These are phyloP conservation scores for Claviceps fusiformis DNA, from an alignment of 2,329 filamentous ascomycete genomes.

Conservation along the genomic window DNA sequence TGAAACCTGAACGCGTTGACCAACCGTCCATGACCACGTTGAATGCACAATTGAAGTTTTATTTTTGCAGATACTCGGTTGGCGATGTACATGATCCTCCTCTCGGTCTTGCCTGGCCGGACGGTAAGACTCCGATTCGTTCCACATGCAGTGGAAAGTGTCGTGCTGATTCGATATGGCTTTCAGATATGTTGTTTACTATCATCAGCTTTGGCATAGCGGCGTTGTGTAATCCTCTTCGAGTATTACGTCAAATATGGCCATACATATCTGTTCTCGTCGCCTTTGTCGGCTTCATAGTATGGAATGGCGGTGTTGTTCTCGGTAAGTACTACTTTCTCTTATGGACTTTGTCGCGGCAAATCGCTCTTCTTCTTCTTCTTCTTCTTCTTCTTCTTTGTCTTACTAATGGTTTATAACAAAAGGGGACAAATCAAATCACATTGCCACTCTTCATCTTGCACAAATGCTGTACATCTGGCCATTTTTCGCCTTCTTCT, in stretches of 20 bases:
- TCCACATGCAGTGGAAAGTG: neutral
- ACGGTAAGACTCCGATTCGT: conserved; percentile 27
- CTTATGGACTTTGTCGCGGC: too few species aligned
- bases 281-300: conserved; percentile 61
- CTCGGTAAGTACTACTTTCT: conserved; percentile 47
- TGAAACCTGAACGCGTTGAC: conserved; percentile 20
- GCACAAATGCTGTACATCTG: conserved; percentile 93
- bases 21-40: conserved; percentile 20
- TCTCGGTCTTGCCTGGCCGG: conserved; percentile 30
- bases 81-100: conserved; percentile 44
- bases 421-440: conserved; percentile 82
- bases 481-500: conserved; percentile 84
- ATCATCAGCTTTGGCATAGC: conserved; percentile 51
- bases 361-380: neutral
- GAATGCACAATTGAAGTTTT: conserved; percentile 23
- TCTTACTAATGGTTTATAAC: too few species aligned
- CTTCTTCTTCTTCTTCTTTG: neutral
- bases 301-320: conserved; percentile 84
- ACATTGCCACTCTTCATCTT: conserved; percentile 76
- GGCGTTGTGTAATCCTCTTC: conserved; percentile 32
- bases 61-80: conserved; percentile 28
- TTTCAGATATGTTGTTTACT: conserved; percentile 39
- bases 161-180: neutral
- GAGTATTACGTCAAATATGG: conserved; percentile 36
- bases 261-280: conserved; percentile 49